These are phyloP conservation scores for Rhizopogon vesiculosus DNA, from an alignment of 768 basidiomycete genomes.

Conservation along the genomic window DNA sequence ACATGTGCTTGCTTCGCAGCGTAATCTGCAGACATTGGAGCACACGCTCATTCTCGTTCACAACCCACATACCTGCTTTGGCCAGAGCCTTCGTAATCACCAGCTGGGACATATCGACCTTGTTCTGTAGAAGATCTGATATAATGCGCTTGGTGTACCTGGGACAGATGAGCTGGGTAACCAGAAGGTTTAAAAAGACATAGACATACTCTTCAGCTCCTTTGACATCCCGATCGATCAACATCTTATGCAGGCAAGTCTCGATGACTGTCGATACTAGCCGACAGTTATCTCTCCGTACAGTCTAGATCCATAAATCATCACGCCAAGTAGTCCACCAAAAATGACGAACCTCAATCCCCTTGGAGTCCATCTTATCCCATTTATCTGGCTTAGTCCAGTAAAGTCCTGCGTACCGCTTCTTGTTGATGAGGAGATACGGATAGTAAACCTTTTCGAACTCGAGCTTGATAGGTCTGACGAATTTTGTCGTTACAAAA, in stretches of 20 bases:
- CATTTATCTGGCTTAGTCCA: slow-evolving; percentile 96
- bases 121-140: slow-evolving; percentile 92
- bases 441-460: slow-evolving; percentile 99
- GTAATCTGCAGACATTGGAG: slow-evolving; percentile 57
- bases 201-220: slow-evolving; percentile 83
- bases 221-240: slow-evolving; percentile 91
- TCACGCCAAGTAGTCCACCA: neutral
- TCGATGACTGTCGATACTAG: slow-evolving; percentile 97
- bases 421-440: slow-evolving; percentile 96
- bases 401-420: slow-evolving; percentile 96
- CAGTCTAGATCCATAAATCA: slow-evolving; percentile 56
- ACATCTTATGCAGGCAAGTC: slow-evolving; percentile 96
- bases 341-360: slow-evolving; percentile 75
- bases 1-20: slow-evolving; percentile 94
- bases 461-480: slow-evolving; percentile 96
- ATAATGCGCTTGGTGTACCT: slow-evolving; percentile 95
- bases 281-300: slow-evolving; percentile 97
- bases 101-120: slow-evolving; percentile 97
- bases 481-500: slow-evolving; percentile 84
- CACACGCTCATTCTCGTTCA: neutral
- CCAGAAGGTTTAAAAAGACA: neutral
- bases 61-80: slow-evolving; percentile 58
- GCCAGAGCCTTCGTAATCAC: slow-evolving; percentile 98
- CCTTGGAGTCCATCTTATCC: slow-evolving; percentile 99
- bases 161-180: slow-evolving; percentile 10